Evolutionary conservation across 129 eudicot species (phyloP).

Genomic region (Gnaphalium uliginosum): DNA sequence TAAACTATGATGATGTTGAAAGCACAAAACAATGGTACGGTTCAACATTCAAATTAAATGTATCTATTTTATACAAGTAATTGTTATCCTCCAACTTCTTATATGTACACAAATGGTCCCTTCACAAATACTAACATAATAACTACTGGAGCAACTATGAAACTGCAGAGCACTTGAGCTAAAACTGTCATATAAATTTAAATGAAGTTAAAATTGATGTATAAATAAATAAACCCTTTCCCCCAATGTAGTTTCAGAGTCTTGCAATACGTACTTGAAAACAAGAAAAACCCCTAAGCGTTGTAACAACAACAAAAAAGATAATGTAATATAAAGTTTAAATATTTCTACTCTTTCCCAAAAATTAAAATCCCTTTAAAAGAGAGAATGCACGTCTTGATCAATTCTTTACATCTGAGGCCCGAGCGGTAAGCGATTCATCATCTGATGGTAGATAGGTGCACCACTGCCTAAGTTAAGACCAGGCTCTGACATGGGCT

Average conservation of each 20-base stretch:
- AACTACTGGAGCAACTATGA: constrained; percentile 3
- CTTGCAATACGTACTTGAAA: constrained; percentile 21
- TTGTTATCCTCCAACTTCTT: no score
- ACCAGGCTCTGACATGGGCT: constrained; percentile 61
- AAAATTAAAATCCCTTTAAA: constrained; percentile 11
- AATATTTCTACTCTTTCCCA: constrained; percentile 37
- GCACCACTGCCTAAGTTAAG: constrained; percentile 40
- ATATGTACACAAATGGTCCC: no score
- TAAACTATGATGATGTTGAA: no score
- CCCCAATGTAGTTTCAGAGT: constrained; percentile 33
- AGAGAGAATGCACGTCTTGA: constrained; percentile 10
- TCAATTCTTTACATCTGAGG: constrained; percentile 63
- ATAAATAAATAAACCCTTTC: constrained; percentile 29
- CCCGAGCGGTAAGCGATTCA: constrained; percentile 69
- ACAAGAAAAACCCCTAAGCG: constrained; percentile 1
- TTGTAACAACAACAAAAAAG: constrained; percentile 28
- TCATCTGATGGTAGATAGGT: constrained; percentile 60
- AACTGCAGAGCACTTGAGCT: constrained; percentile 1
- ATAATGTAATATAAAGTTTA: constrained; percentile 23
- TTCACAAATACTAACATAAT: no score
- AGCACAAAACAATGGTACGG: no score
- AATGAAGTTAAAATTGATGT: constrained; percentile 18
- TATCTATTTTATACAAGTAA: no score
- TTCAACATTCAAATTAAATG: no score
- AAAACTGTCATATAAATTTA: constrained; percentile 12